Evolutionary conservation across 2,329 filamentous ascomycete species (phyloP), one percentile per base, ranked within the genome.

Genomic region (Colletotrichum incanum): DNA sequence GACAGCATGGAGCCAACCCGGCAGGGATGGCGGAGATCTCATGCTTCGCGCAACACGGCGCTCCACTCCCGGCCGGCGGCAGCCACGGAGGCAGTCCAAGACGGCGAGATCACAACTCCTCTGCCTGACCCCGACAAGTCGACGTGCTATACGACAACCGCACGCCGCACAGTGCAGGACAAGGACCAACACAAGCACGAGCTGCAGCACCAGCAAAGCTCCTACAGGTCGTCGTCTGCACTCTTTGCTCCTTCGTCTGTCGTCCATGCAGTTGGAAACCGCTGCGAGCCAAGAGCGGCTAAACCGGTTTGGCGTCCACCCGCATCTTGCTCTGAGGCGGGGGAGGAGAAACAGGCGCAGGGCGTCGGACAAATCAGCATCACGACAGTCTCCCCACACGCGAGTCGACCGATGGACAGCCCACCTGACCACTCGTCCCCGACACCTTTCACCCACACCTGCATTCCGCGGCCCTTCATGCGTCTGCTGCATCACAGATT

Each of bases 201-300:
- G 18, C 7, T 20, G 43, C 20, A 45, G 43, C 43, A 45, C 28
- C 28, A 31, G 28, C 28, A 31, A 31, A 18, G 18, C 43, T 26
- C 26, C 18, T 12, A 23, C 41, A 45, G 12, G 43, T 26, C 28
- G 41, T 49, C 28, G 39, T 67, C 41, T 62, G 50, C 64, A 49
- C 64, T 50, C 34, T 50, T 47, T 37, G 50, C 59, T 23, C 52
- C 37, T 28, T 54, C 43, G 68, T 67, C 59, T n/a, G 31, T 54
- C 63, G 56, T 67, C 63, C 63, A 67, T 60, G 67, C 63, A 63
- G 68, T 71, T 68, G 65, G 58, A 62, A 43, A 50, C 49, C 28
- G 50, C 47, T 63, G 65, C 65, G 52, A 37, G 69, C 65, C 65
- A 72, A 72, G 59, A 64, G 54, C 45, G 26, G 52, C 69, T 69